phyloP scores from a whole-genome alignment of 768 basidiomycete species.

The Pulveroboletus ravenelii region DNA sequence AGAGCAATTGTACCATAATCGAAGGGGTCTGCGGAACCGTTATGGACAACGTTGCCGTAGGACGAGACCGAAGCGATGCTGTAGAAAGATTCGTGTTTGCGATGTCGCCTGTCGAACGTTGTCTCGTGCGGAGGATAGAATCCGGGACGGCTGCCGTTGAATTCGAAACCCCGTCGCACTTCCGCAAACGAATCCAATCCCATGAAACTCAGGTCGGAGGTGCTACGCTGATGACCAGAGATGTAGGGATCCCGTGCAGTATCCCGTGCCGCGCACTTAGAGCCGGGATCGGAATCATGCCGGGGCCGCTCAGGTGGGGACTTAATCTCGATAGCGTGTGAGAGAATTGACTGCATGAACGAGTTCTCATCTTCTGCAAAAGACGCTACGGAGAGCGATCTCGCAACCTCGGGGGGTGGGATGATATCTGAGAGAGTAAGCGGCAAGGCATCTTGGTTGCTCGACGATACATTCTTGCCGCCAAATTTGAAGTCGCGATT shows the following conservation, averaged over 20 bases:
- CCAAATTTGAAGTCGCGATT: conserved; percentile 75
- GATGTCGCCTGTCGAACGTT: conserved; percentile 36
- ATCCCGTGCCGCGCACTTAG: conserved; percentile 30
- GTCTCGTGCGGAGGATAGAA: conserved; percentile 58
- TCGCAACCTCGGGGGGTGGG: conserved; percentile 53
- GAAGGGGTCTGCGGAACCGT: conserved; percentile 67
- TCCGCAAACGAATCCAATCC: conserved; percentile 76
- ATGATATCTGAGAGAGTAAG: conserved; percentile 74
- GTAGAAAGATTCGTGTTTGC: conserved; percentile 54
- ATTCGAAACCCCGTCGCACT: conserved; percentile 76
- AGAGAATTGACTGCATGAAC: conserved; percentile 52
- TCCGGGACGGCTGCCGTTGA: conserved; percentile 52
- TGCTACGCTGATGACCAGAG: conserved; percentile 30
- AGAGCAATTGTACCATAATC: conserved; percentile 47
- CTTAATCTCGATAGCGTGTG: conserved; percentile 39
- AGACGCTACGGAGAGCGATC: conserved; percentile 44
- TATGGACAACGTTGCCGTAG: conserved; percentile 62
- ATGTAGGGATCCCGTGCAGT: conserved; percentile 12
- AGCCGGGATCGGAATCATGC: conserved; percentile 42
- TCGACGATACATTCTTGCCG: conserved; percentile 33
- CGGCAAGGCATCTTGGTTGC: conserved; percentile 8
- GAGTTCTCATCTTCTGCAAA: conserved; percentile 47
- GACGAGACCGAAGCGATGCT: conserved; percentile 80
- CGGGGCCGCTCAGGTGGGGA: conserved; percentile 31
- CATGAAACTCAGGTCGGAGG: conserved; percentile 59